Evolutionary conservation across 768 basidiomycete genomes (phyloP), one percentile per base, ranked within the genome.

Genomic region (Calocybe cyanea): DNA sequence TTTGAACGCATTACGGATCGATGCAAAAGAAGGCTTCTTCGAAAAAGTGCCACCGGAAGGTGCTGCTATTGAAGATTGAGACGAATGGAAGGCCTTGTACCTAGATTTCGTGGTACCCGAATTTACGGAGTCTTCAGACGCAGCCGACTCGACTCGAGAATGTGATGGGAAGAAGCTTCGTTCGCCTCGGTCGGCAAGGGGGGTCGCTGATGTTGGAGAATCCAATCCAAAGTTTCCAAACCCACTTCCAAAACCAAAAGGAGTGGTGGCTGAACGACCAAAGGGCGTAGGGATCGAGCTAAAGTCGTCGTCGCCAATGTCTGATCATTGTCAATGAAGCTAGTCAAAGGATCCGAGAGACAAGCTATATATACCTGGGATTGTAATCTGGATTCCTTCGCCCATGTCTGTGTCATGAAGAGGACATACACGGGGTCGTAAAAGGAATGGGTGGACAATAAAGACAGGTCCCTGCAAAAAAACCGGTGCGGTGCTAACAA

Each of bases 1-100:
- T 63, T 87, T 92, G 75, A 92, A 91, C 3, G 89, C 88, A 59
- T 90, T 90, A 32, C 87, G 81, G 48, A 92, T 80, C 13, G 87
- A 91, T 2, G 89, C 89, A 49, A 92, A 91, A 0, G 89, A 92
- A 2, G 85, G 63, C 56, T 92, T 92, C 69, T 88, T 89, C 34
- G 79, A 69, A 58, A 89, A 86, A 1, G 80, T 71, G n/a, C 37
- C 44, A n/a, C 79, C 63, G 32, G 65, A 64, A 1, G 78, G 71
- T 0, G 75, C 76, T 21, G 78, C 76, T 33, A 88, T 73, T 4
- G 87, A 90, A 3, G 85, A 79, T 52, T 85, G 82, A 4, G 88
- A 69, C 14, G 82, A 78, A 62, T 90, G 87, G 56, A 83, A 86
- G 6, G 85, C 76, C 58, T 72, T 75, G 61, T 66, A 63, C 2